A percentile compares a stretch with the other conserved stretches of the same genome.
phyloP scores from a whole-genome alignment of 306 rosid species.

The Lagenaria siceraria region DNA sequence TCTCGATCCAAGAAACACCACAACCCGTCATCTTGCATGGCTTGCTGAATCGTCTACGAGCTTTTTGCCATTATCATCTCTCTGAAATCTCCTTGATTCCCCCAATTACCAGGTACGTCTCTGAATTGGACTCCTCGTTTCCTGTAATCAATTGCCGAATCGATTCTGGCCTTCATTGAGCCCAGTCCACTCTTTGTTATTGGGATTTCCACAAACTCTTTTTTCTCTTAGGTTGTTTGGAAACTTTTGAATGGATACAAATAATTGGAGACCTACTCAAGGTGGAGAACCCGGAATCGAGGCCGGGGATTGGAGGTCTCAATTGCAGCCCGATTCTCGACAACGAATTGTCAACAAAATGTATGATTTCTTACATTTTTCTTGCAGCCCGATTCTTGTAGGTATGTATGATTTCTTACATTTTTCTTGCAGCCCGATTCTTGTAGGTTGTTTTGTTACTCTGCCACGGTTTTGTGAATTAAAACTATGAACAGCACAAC shows the following conservation, averaged over 20 bases:
- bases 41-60: not conserved
- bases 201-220: not conserved
- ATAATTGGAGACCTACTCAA: conserved; percentile 32
- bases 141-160: not conserved
- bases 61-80: not conserved
- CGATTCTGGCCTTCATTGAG: not conserved
- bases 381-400: not conserved
- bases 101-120: not conserved
- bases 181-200: not conserved
- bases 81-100: not conserved
- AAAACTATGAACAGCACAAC: not conserved
- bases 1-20: not conserved
- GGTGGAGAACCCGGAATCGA: conserved; percentile 23
- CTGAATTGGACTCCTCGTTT: not conserved
- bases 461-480: not conserved
- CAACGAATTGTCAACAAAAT: conserved; percentile 11
- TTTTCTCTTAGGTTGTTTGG: not conserved
- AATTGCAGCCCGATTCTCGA: conserved; percentile 9
- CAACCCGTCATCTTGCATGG: not conserved
- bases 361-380: not conserved
- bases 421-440: not conserved
- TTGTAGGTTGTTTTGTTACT: not conserved
- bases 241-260: conserved; percentile 21
- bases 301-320: conserved; percentile 15
- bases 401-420: conserved; percentile 4